Evolutionary conservation across 208 protist genomes (phyloP), one percentile per base, ranked within the genome.

Genomic region (Lotmaria passim): DNA sequence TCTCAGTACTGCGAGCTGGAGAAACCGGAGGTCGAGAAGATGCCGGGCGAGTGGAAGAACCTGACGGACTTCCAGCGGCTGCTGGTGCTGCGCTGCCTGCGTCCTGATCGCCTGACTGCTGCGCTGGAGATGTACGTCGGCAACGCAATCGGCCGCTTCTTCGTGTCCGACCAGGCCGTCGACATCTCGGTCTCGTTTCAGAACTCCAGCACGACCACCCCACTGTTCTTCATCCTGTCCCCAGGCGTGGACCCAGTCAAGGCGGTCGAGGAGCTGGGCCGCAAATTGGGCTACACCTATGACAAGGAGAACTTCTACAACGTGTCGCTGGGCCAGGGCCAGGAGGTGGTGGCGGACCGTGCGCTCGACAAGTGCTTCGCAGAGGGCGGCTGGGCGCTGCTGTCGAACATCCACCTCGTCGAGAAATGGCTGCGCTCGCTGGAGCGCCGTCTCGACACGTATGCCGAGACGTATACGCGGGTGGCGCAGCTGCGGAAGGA

Each of bases 161-260:
- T 98, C 68, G 95, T 98, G 11, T 96, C 96, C 10, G 90, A 98
- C 82, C 91, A 96, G 74, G 90, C 93, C 39, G 95, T 98, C 26
- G 88, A 97, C 53, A 96, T 99, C 33, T 86, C 88, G 26, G 74
- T 94, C 14, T 98, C 97, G 38, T 99, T 96, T 82, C 75, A 90
- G 47, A 98, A 99, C 76, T 95, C 96, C 15, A 94, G 83, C 53
- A 87, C 93, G 4, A 92, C 85, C 24, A 99, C 98, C 34, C 98
- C 98, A 38, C 83, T 99, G 28, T 99, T 99, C 94, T 99, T 99
- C 83, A 99, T 99, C 59, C 90, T 99, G 43, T 99, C 98, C 7
- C 96, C 98, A 52, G 98, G 98, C 84, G 97, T 99, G 26, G 98
- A 99, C 77, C 98, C 98, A 12, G 90, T 99, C 52, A 94, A 96